These are phyloP conservation scores for Pezicula radicicola DNA, from an alignment of 2,329 filamentous ascomycete genomes.

Conservation along the genomic window DNA sequence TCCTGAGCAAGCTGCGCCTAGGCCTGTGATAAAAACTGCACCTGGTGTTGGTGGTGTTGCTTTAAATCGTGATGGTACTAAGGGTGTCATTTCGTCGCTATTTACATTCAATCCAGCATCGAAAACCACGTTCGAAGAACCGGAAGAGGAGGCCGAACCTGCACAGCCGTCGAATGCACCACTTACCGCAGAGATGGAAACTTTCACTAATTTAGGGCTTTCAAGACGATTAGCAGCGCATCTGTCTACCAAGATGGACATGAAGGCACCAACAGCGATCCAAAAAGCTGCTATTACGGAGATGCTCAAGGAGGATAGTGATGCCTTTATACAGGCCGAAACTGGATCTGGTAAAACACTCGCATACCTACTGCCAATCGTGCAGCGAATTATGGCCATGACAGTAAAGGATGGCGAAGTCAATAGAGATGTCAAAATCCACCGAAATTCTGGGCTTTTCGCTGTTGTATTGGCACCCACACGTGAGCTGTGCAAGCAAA, in stretches of 20 bases:
- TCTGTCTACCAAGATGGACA: conserved; percentile 76
- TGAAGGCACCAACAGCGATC: conserved; percentile 91
- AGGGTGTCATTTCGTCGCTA: conserved; percentile 75
- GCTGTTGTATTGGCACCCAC: conserved; percentile 94
- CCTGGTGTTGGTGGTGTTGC: conserved; percentile 23
- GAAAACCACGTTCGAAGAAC: conserved; percentile 54
- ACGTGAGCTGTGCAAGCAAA: conserved; percentile 91
- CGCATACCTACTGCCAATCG: conserved; percentile 89
- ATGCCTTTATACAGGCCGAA: conserved; percentile 95
- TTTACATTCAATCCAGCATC: conserved; percentile 86
- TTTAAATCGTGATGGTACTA: conserved; percentile 27
- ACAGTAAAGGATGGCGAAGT: conserved; percentile 51
- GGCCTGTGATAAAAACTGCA: conserved; percentile 3
- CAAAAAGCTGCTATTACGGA: conserved; percentile 86
- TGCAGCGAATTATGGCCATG: conserved; percentile 81
- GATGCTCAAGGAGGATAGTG: conserved; percentile 74
- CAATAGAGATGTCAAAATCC: conserved; percentile 52
- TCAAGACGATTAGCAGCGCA: conserved; percentile 79
- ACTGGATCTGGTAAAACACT: conserved; percentile 97
- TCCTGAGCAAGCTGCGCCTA: background rate
- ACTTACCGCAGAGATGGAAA: conserved; percentile 76
- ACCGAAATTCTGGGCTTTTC: conserved; percentile 85
- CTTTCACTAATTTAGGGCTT: conserved; percentile 82
- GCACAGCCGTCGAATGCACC: conserved; percentile 87
- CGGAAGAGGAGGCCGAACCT: conserved; percentile 46